A percentile compares a stretch with the other conserved stretches of the same genome.
These are phyloP conservation scores for Lyophyllum atratum DNA, from an alignment of 768 basidiomycete species.

Conservation along the genomic window DNA sequence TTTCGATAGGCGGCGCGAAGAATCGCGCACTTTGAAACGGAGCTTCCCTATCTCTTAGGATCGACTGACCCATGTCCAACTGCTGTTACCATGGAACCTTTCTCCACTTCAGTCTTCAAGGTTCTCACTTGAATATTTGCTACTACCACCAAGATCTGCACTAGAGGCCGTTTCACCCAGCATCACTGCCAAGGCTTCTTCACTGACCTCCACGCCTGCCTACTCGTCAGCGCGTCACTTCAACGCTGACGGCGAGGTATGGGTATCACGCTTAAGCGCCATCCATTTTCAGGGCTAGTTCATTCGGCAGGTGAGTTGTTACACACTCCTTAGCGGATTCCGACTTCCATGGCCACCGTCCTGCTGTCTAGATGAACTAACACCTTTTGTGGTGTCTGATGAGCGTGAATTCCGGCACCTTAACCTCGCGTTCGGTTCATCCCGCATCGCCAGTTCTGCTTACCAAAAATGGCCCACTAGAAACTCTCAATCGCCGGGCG, in stretches of 20 bases:
- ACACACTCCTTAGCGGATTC: slow-evolving; percentile 86
- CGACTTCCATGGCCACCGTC: slow-evolving; percentile 87
- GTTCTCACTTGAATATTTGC: background rate
- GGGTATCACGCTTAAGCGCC: slow-evolving; percentile 63
- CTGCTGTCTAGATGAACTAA: slow-evolving; percentile 89
- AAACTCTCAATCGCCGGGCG: slow-evolving; percentile 83
- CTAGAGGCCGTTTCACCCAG: background rate
- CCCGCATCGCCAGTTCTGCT: slow-evolving; percentile 72
- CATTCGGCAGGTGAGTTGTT: slow-evolving; percentile 65
- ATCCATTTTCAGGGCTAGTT: slow-evolving; percentile 92
- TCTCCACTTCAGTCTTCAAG: slow-evolving; percentile 55
- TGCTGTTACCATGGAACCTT: slow-evolving; percentile 87
- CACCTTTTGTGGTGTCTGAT: slow-evolving; percentile 86
- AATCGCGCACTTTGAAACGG: too few relatives aligned
- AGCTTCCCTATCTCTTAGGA: too few relatives aligned
- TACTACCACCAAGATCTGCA: background rate
- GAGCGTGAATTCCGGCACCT: slow-evolving; percentile 83
- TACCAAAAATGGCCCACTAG: slow-evolving; percentile 80
- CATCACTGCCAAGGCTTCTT: background rate
- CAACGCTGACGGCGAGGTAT: slow-evolving; percentile 79
- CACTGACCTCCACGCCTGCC: background rate
- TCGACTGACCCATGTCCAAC: slow-evolving; percentile 86
- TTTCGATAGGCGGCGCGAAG: slow-evolving; percentile 78
- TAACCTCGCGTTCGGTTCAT: slow-evolving; percentile 58
- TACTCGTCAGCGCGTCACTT: slow-evolving; percentile 30